Base-by-base conservation (phyloP, 2,329 filamentous ascomycete species). In the Hortaea werneckii region DNA sequence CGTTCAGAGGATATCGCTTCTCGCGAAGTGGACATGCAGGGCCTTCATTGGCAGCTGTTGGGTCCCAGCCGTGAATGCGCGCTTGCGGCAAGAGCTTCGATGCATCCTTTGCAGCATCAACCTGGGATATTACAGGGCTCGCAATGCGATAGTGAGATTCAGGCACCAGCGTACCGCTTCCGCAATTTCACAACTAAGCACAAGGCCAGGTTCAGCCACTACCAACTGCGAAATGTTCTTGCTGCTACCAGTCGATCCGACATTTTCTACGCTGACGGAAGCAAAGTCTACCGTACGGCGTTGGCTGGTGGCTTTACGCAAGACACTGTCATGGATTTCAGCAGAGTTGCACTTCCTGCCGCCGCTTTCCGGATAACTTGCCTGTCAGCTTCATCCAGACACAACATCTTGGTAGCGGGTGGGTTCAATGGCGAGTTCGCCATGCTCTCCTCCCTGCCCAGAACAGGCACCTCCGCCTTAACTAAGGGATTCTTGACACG, bases 381-480 rank as follows among this genome's bases (percentile, higher is more conserved):
- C 4, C 70, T 79, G 55, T 70, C 73, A 40, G 68, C 73, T 9
- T 51, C 50, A 3, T 44, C 50, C 7, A 34, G 47, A 26, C 64
- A 71, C 46, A 65, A 72, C 28, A 60, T 77, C 2, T 64, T 77
- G 1, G 66, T 80, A 28, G 74, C 73, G 7, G 77, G 77, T 9
- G 75, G 76, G 5, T 78, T 79, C 53, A 63, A 67, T 20, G 77
- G 77, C 20, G 74, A 79, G 57, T 80, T 79, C 54, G 72, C 73
- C 20, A 58, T 79, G 29, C 68, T 67, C 8, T 9, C 32, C 32
- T 9, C 32, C 32, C 9, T 9, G 2, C 32, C 9, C n/a, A n/a
- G n/a, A 35, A 9, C 2, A 9, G 32, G 32, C 8, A 58, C 66
- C 44, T 59, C 72, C 10, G n/a, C 8, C 9, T 58, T 64, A 1